A percentile compares a stretch with the other conserved stretches of the same genome.
phyloP scores from a whole-genome alignment of 2,329 filamentous ascomycete species.

The Plenodomus biglobosus region DNA sequence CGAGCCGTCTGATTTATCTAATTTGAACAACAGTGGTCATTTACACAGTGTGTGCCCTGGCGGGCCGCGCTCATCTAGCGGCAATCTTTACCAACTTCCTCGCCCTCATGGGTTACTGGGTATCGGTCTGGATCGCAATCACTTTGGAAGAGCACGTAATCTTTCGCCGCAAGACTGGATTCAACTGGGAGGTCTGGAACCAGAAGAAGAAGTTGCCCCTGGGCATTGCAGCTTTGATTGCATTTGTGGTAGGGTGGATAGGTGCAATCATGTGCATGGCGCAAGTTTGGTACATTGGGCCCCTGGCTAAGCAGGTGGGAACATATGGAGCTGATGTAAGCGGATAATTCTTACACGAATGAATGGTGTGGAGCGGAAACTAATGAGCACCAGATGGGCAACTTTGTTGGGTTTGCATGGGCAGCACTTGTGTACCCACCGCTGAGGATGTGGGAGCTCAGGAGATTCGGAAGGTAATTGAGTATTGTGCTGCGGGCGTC shows the following conservation, averaged over 20 bases:
- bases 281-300: conserved; percentile 69
- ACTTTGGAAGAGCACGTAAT: conserved; percentile 63
- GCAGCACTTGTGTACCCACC: conserved; percentile 60
- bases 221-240: conserved; percentile 61
- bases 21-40: too few species aligned
- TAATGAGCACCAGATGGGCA: conserved; percentile 51
- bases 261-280: conserved; percentile 68
- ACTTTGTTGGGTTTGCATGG: conserved; percentile 63
- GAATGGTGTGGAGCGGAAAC: not conserved
- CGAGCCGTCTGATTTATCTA: too few species aligned
- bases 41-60: conserved; percentile 65
- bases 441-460: conserved; percentile 55
- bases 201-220: conserved; percentile 60
- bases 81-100: conserved; percentile 70
- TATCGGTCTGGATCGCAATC: conserved; percentile 66
- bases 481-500: not conserved
- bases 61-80: conserved; percentile 61
- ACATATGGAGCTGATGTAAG: conserved; percentile 60
- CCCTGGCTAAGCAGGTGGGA: conserved; percentile 60
- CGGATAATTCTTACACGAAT: not conserved
- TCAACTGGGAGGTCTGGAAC: conserved; percentile 65
- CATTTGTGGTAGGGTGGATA: conserved; percentile 66
- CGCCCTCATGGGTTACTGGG: conserved; percentile 71
- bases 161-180: conserved; percentile 57
- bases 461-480: conserved; percentile 52